These are phyloP conservation scores for Lasiodiplodia citricola DNA, from an alignment of 2,329 filamentous ascomycete genomes.

Conservation along the genomic window DNA sequence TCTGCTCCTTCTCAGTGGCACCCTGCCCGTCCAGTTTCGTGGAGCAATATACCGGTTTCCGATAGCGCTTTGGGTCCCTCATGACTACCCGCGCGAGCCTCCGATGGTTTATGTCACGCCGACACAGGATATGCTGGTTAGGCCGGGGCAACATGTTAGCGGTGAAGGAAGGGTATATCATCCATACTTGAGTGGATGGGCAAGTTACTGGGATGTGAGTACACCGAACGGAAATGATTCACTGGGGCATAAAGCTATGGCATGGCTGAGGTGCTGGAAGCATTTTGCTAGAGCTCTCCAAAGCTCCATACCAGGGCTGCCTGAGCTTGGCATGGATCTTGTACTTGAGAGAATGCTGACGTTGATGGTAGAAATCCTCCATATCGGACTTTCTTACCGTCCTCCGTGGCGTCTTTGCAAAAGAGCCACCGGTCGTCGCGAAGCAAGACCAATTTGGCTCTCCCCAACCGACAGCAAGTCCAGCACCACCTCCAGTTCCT, in stretches of 20 bases:
- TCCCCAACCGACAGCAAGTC: conserved; percentile 38
- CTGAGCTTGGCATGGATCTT: not conserved
- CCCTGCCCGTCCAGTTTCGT: conserved; percentile 88
- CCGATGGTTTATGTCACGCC: conserved; percentile 90
- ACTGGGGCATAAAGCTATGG: no score
- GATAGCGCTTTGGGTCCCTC: conserved; percentile 89
- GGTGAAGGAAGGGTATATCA: conserved; percentile 94
- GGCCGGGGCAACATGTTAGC: conserved; percentile 93
- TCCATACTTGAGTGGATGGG: conserved; percentile 91
- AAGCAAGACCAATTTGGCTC: conserved; percentile 52
- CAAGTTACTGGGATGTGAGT: conserved; percentile 86
- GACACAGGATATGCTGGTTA: conserved; percentile 83
- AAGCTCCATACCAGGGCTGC: not conserved
- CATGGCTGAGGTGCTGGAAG: not conserved
- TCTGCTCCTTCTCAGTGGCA: conserved; percentile 84
- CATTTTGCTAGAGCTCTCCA: not conserved
- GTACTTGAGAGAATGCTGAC: not conserved
- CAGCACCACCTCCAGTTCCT: conserved; percentile 65
- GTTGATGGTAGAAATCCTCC: conserved; percentile 72
- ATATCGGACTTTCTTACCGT: conserved; percentile 82
- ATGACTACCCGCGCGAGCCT: conserved; percentile 83
- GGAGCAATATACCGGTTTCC: conserved; percentile 91
- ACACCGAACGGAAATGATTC: not conserved
- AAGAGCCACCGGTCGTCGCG: conserved; percentile 89
- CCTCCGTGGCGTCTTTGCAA: conserved; percentile 85